Conservation (phyloP, 2,329 filamentous ascomycete genomes). For the Aspergillus spinulosporus region DNA sequence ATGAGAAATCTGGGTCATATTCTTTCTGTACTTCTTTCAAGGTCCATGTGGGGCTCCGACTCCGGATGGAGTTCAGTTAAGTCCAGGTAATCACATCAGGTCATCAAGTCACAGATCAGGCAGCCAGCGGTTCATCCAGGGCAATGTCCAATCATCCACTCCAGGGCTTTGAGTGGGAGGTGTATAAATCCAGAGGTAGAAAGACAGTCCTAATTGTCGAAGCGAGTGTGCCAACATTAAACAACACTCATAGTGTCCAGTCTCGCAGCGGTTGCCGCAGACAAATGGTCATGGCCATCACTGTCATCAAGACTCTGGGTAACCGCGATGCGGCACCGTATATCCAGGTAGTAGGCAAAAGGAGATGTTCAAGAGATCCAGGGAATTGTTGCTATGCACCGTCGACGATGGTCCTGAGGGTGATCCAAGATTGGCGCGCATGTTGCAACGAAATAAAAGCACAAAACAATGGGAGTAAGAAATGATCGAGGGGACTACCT, state of each 20-base stretch:
- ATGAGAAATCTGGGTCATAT: constrained; percentile 10
- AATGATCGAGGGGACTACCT: constrained; percentile 46
- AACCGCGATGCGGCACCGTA: constrained; percentile 24
- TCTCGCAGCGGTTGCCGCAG: constrained; percentile 37
- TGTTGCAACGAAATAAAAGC: constrained; percentile 20
- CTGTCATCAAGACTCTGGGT: constrained; percentile 25
- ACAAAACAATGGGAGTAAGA: constrained; percentile 29
- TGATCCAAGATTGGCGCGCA: constrained; percentile 9
- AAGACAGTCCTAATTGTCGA: constrained; percentile 24
- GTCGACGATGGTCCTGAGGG: constrained; percentile 13
- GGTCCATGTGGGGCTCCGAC: constrained; percentile 5
- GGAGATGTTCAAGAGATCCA: constrained; percentile 5
- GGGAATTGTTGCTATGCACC: neutral
- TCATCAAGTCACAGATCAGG: constrained; percentile 1
- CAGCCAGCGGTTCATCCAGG: constrained; percentile 6
- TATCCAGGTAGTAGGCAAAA: constrained; percentile 15
- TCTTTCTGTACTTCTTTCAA: constrained; percentile 7
- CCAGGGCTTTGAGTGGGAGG: constrained; percentile 28
- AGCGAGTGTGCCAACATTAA: constrained; percentile 41
- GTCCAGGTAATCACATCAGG: constrained; percentile 6
- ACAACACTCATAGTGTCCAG: constrained; percentile 41
- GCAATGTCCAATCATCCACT: constrained; percentile 25
- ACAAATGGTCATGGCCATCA: constrained; percentile 11
- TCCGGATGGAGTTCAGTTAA: constrained; percentile 16
- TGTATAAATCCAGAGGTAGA: constrained; percentile 14